Conservation (phyloP, 805 yeast genomes). For the Spathaspora gorwiae region DNA sequence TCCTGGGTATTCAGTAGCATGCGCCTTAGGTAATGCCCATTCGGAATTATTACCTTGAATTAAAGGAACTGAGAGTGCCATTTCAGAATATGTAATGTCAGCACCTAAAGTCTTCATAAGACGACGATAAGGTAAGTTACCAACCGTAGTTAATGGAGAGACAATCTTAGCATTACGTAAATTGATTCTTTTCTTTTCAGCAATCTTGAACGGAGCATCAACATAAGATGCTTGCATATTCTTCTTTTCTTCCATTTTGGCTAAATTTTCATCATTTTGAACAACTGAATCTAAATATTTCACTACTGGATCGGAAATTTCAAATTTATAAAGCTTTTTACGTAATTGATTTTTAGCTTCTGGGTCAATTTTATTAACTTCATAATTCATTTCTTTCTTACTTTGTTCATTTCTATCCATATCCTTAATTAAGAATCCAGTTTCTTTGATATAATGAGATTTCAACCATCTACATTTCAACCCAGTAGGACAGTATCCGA, state of each 20-base stretch:
- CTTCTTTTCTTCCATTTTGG: constrained; percentile 31
- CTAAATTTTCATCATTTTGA: constrained; percentile 37
- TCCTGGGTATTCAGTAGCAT: constrained; percentile 73
- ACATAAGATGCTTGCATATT: constrained; percentile 48
- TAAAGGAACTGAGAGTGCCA: constrained; percentile 86
- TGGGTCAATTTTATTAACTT: constrained; percentile 57
- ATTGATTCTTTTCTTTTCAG: constrained; percentile 77
- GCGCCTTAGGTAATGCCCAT: constrained; percentile 97
- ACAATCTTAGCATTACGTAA: constrained; percentile 75
- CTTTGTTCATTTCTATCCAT: constrained; percentile 19
- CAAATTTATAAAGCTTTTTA: constrained; percentile 58
- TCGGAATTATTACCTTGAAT: constrained; percentile 89
- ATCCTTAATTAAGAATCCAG: constrained; percentile 43
- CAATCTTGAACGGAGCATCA: constrained; percentile 71
- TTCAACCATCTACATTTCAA: constrained; percentile 87
- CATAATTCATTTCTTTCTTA: constrained; percentile 39
- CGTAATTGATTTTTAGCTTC: constrained; percentile 47
- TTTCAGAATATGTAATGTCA: constrained; percentile 89
- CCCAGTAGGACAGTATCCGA: constrained; percentile 92
- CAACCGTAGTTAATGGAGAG: constrained; percentile 96
- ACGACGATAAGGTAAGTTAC: constrained; percentile 92
- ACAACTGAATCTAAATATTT: constrained; percentile 62
- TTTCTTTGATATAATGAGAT: constrained; percentile 56
- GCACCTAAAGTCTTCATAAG: constrained; percentile 88
- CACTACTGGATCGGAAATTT: constrained; percentile 52